A percentile compares a stretch with the other conserved stretches of the same genome.
Conservation (phyloP, 2,329 filamentous ascomycete genomes). For the Raffaelea deltoideospora region DNA sequence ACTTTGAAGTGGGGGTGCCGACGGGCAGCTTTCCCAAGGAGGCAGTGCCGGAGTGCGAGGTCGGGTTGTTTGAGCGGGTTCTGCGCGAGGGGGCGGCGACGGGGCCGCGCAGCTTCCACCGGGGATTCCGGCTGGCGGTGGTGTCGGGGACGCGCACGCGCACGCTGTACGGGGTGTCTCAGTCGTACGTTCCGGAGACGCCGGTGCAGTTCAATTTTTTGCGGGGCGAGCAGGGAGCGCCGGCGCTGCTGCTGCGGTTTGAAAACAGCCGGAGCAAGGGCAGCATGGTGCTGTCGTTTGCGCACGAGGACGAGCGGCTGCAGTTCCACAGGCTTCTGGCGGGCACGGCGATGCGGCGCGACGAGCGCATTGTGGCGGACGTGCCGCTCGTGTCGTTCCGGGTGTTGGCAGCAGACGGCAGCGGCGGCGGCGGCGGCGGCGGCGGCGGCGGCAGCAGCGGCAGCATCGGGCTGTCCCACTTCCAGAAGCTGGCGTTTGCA, state of each 20-base stretch:
- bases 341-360: slow-evolving; percentile 50
- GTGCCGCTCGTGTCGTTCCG: slow-evolving; percentile 47
- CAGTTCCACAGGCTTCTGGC: slow-evolving; percentile 59
- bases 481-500: slow-evolving; percentile 46
- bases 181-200: slow-evolving; percentile 46
- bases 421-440: slow-evolving; percentile 22
- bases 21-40: slow-evolving; percentile 63
- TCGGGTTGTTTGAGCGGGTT: slow-evolving; percentile 61
- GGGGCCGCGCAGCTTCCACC: slow-evolving; percentile 57
- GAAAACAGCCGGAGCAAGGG: slow-evolving; percentile 50
- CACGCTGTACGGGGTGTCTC: slow-evolving; percentile 61
- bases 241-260: slow-evolving; percentile 56
- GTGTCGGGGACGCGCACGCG: slow-evolving; percentile 66
- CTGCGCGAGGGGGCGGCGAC: slow-evolving; percentile 55
- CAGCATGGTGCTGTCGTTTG: slow-evolving; percentile 64
- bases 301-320: slow-evolving; percentile 54
- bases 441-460: slow-evolving; percentile 39
- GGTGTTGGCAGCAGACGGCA: slow-evolving; percentile 21
- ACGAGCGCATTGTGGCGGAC: slow-evolving; percentile 58
- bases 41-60: slow-evolving; percentile 52
- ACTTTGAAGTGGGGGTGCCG: slow-evolving; percentile 59
- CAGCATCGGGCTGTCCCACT: slow-evolving; percentile 31
- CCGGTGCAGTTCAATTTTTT: slow-evolving; percentile 69
- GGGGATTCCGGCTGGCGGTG: slow-evolving; percentile 64
- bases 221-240: slow-evolving; percentile 53